Evolutionary conservation across 768 basidiomycete species (phyloP), one percentile per base, ranked within the genome.

Genomic region (Solioccasus polychromus): DNA sequence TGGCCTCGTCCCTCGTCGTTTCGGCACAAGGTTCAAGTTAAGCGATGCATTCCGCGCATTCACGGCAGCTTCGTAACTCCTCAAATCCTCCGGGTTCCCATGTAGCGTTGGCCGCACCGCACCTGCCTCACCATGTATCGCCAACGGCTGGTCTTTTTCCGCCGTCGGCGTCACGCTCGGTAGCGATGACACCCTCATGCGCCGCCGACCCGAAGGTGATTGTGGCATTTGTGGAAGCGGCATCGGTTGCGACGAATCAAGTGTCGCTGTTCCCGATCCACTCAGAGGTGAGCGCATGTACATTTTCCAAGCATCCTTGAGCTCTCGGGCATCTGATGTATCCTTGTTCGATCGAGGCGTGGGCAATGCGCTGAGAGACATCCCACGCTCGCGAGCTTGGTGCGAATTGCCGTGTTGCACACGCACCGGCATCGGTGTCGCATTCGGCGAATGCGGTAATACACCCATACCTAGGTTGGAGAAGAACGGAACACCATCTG

Each of bases 21-120:
- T 71, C 37, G 78, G 75, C 11, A 74, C 71, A 22, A 86, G 63
- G 52, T 76, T 83, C 31, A 88, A 61, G 46, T 70, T 75, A 45
- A 77, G 74, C 1, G 82, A 77, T 18, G 84, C 72, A 58, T 76
- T 82, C 41, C 84, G 71, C 25, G 87, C 85, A 42, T 87, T 64
- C 14, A 89, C 80, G 4, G 88, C 88, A 32, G 83, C 84, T 58
- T 88, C 83, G 47, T 90, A 90, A 45, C 78, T 77, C 47, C 75
- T 69, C 50, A 90, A 52, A 54, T 89, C 87, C 12, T 90, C 87
- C 34, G 70, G 58, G 30, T 70, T 68, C 7, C 60, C 73, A 42
- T 78, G 73, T 23, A 74, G 75, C 43, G 69, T 67, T 17, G 72
- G 67, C 62, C 64, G 60, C 32, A 62, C 56, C 45, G 35, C 44